Base-by-base conservation (phyloP, 2,329 filamentous ascomycete genomes). In the Cercospora sp. region DNA sequence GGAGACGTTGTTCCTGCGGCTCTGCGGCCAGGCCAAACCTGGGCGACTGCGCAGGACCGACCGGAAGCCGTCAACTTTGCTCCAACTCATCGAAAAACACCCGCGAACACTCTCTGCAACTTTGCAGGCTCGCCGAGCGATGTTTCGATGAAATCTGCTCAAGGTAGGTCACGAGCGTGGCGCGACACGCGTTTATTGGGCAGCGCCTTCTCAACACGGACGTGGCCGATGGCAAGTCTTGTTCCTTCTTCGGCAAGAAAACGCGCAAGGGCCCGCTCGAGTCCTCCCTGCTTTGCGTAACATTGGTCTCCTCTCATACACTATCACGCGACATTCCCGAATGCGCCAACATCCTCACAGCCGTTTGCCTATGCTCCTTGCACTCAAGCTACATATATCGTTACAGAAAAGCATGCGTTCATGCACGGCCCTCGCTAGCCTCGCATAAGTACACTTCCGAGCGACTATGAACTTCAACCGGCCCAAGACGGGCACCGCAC, bases 391-490 rank as follows among this genome's bases (percentile, higher is more conserved):
- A 63, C 58, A 57, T 45, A 63, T 13, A 62, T 40, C 40, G 21
- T 63, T 45, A 40, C 51, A 28, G 21, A 18, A 40, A 10, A 66
- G 24, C 34, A 45, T 62, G 58, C 49, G 34, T 57, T 37, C 26
- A 58, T 64, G 67, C 64, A 70, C 59, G 34, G 65, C 57, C 51
- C 60, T 65, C 60, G 61, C 63, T 71, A 69, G 67, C 67, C 66
- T 53, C 37, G 62, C 71, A 72, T 58, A 43, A 58, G 12, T 37
- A 59, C 12, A 18, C 28, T 37, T 28, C 24, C 49, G 24, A 28
- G 10, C 51, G 37, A 49, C 53, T 62, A 75, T 75, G 74, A 75
- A 75, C 66, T 74, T 74, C 69, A 65, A 59, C 53, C 53, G 51
- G 53, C 62, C 62, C 32, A 65, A 68, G 12, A 64, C 61, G 40